Evolutionary conservation across 2,329 filamentous ascomycete genomes (phyloP), one percentile per base, ranked within the genome.

Genomic region (Aureobasidium zeae): DNA sequence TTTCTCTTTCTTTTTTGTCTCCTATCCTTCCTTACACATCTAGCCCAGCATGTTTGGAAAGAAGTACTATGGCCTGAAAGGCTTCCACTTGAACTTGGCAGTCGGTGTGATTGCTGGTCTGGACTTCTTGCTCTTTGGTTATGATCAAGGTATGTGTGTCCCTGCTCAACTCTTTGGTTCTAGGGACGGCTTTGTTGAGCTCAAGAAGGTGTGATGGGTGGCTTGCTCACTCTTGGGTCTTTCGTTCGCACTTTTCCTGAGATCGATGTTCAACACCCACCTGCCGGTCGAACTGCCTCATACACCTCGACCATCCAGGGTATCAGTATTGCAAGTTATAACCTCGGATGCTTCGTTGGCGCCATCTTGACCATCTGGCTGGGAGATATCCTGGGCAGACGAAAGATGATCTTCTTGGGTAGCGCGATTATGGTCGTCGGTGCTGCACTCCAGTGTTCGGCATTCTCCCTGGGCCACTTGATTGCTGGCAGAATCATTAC

Each of bases 401-500:
- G 65, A 30, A 66, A 63, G 52, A 68, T 66, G 4, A 72, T 73
- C 47, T 70, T 72, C 52, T 41, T 65, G 8, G 69, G 68, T 3
- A 70, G 64, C 3, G 50, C 62, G 12, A 68, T 73, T 51, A 71
- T 74, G 61, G 60, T 70, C 3, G 54, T 74, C 31, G 72, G 70
- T 16, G 67, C 68, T 38, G 60, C 63, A 21, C 58, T 74, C 25
- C 69, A 74, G 51, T 61, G 61, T 15, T 64, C 68, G 13, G 60
- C 71, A 4, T 74, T 67, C 52, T 13, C 26, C 30, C 44, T 57
- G 1, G 51, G 49, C 1, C 70, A 74, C 48, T 60, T 76, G 35
- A 70, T 75, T 37, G 61, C 71, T 25, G 70, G 69, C 12, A 66
- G 72, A 44, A 51, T 75, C 13, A 60, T 75, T 12, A 70, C 70